These are phyloP conservation scores for Pyrenochaeta sp. DNA, from an alignment of 2,329 filamentous ascomycete genomes.

Conservation along the genomic window DNA sequence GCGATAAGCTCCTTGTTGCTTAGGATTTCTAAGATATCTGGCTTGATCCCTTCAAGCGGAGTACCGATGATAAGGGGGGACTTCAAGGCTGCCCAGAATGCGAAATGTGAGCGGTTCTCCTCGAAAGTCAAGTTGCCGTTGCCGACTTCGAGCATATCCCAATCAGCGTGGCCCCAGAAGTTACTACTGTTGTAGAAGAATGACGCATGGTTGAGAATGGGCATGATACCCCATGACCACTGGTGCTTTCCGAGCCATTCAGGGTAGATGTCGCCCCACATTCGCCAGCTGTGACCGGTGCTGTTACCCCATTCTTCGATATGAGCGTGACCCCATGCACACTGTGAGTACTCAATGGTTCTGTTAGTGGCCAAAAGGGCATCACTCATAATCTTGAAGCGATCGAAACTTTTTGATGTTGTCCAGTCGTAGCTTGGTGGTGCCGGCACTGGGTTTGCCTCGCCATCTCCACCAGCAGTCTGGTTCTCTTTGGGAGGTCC, in stretches of 20 bases:
- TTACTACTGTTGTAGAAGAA: constrained; percentile 28
- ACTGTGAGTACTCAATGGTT: constrained; percentile 46
- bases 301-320: constrained; percentile 44
- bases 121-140: constrained; percentile 42
- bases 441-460: constrained; percentile 44
- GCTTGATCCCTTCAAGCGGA: constrained; percentile 47
- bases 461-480: constrained; percentile 25
- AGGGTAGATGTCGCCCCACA: constrained; percentile 34
- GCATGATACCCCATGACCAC: constrained; percentile 22
- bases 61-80: constrained; percentile 56
- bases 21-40: constrained; percentile 51
- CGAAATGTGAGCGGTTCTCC: constrained; percentile 50
- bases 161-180: constrained; percentile 37
- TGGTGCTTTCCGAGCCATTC: constrained; percentile 20
- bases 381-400: constrained; percentile 58
- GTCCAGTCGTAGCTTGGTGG: constrained; percentile 61
- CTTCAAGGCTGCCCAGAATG: constrained; percentile 54
- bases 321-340: constrained; percentile 45
- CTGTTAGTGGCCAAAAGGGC: constrained; percentile 54
- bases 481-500: constrained; percentile 54
- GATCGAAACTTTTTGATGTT: constrained; percentile 56
- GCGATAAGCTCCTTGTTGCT: constrained; percentile 53
- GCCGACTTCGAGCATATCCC: constrained; percentile 49
- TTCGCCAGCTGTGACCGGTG: constrained; percentile 45
- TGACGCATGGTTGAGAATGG: constrained; percentile 31